Conservation (phyloP, 768 basidiomycete species). For the Leucogyrophana mollusca region DNA sequence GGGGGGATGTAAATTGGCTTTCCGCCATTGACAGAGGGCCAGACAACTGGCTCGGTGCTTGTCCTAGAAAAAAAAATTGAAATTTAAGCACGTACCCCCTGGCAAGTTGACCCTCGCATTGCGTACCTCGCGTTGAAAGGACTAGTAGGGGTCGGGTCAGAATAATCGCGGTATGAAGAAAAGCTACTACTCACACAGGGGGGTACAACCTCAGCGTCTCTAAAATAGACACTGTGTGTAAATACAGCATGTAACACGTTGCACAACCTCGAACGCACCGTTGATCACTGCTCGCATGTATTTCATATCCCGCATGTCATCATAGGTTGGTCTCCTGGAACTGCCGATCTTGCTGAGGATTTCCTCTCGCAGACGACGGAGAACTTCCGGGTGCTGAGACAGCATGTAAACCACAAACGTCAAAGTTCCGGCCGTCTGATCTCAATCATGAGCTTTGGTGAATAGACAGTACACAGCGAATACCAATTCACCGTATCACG, state of each 20-base stretch:
- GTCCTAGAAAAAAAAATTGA: conserved; percentile 7
- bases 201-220: conserved; percentile 33
- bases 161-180: neutral
- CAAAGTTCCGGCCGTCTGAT: conserved; percentile 30
- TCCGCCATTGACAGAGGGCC: conserved; percentile 23
- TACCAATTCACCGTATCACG: conserved; percentile 40
- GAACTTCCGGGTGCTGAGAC: conserved; percentile 48
- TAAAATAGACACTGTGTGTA: conserved; percentile 8
- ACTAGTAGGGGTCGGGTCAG: conserved; percentile 8
- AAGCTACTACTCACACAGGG: conserved; percentile 18
- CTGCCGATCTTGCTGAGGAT: conserved; percentile 51
- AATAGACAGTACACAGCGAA: conserved; percentile 4
- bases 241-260: neutral
- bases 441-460: neutral
- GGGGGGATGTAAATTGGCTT: conserved; percentile 57
- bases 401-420: conserved; percentile 44
- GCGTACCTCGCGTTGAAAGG: conserved; percentile 21
- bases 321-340: conserved; percentile 46
- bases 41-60: conserved; percentile 13
- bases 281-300: conserved; percentile 66
- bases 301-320: conserved; percentile 61
- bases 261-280: conserved; percentile 32
- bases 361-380: conserved; percentile 52
- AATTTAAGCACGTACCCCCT: neutral
- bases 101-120: neutral